Base-by-base conservation (phyloP, 2,329 filamentous ascomycete species). In the Diplodia intermedia region DNA sequence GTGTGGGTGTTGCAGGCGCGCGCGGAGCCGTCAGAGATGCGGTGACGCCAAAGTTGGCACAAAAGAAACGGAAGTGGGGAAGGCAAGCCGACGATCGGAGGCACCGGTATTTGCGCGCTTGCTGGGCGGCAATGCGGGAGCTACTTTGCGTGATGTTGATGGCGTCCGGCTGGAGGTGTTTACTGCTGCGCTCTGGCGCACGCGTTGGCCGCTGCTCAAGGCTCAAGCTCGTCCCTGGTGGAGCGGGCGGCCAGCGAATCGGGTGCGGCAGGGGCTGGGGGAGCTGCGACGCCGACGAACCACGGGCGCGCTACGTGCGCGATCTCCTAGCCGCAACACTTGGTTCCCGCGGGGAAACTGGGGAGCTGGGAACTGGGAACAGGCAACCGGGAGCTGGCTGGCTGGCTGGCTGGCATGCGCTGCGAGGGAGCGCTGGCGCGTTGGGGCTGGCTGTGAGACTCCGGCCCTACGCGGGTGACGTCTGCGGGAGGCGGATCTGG, bases 301-400 rank as follows among this genome's bases (percentile, higher is more conserved):
- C 73, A 73, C 69, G 55, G 72, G 65, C 68, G 69, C 72, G 70
- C 72, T 72, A 72, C 71, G 47, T 29, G 66, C 61, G 68, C 55
- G 71, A 73, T 71, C 68, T 71, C 63, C 69, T 71, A 69, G 71
- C 71, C 70, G 70, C 70, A 70, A 71, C 66, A 53, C 61, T 43
- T 70, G 72, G 69, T 71, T 69, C 68, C 72, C 69, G 70, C 66
- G 65, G 55, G 43, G 53, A 49, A 20, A 33, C 8, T 55, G 50
- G 50, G 26, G 36, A 29, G 43, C 57, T 50, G 57, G 57, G 26
- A 43, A 33, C 49, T 63, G 50, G 20, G 31, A 26, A n/a, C 57
- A 23, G 57, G 43, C 40, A 61, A 23, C 57, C 26, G 23, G 53
- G 31, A 38, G 54, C 54, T 56, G 53, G 47, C 57, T 50, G 57